phyloP scores from a whole-genome alignment of 2,329 filamentous ascomycete genomes.

The Hypoxylon sp. region DNA sequence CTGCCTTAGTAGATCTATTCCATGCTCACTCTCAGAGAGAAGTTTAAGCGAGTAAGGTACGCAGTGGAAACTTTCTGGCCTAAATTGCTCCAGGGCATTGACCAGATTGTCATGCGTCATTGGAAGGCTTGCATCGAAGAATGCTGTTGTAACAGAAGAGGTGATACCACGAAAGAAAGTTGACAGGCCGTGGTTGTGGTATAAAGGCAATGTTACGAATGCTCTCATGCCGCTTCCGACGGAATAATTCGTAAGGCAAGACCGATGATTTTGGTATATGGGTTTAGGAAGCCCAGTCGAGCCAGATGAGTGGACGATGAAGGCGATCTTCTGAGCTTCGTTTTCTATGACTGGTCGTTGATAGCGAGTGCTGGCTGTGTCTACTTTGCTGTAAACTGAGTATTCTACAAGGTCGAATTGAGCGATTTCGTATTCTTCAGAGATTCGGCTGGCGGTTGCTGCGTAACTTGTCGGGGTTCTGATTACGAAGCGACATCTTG shows the following conservation, averaged over 20 bases:
- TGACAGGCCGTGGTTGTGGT: slow-evolving; percentile 67
- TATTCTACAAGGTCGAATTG: slow-evolving; percentile 26
- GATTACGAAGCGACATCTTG: slow-evolving; percentile 52
- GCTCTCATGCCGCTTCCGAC: slow-evolving; percentile 59
- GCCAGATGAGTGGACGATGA: slow-evolving; percentile 60
- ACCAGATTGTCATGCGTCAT: slow-evolving; percentile 63
- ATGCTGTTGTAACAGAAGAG: slow-evolving; percentile 61
- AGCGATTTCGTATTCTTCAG: slow-evolving; percentile 4
- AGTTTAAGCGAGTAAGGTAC: slow-evolving; percentile 73
- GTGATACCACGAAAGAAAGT: slow-evolving; percentile 64
- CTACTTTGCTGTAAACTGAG: slow-evolving; percentile 24
- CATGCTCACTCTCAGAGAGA: slow-evolving; percentile 67
- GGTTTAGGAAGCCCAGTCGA: slow-evolving; percentile 71
- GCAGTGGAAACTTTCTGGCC: slow-evolving; percentile 66
- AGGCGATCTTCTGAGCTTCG: slow-evolving; percentile 42
- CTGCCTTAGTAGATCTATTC: slow-evolving; percentile 60
- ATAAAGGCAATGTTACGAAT: slow-evolving; percentile 66
- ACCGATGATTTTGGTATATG: slow-evolving; percentile 66
- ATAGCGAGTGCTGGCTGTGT: slow-evolving; percentile 23
- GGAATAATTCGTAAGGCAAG: slow-evolving; percentile 38
- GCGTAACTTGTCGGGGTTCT: background rate
- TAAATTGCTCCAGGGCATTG: slow-evolving; percentile 57
- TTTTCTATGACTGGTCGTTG: slow-evolving; percentile 32
- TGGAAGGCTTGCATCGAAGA: slow-evolving; percentile 65
- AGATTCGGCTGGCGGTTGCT: slow-evolving; percentile 1